Percentiles rank a stretch among this genome's conserved stretches.
Conservation (phyloP, 129 eudicot species). For the Escallonia herrerae region DNA sequence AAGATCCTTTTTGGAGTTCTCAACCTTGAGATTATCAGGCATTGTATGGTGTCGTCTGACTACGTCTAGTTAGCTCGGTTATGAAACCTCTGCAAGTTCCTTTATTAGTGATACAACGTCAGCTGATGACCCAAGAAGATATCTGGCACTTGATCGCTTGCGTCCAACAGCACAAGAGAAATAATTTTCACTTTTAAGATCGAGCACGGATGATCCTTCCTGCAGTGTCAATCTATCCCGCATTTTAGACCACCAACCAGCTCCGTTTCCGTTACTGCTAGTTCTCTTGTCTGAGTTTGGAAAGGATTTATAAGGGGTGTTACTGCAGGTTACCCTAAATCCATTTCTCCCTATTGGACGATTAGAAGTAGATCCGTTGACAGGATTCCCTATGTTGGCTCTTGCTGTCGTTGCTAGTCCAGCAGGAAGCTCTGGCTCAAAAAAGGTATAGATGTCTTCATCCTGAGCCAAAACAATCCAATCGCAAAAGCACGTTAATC, state of each 20-base stretch:
- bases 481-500: background rate
- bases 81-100: constrained; percentile 40
- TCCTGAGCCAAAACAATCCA: constrained; percentile 37
- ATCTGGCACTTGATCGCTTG: constrained; percentile 67
- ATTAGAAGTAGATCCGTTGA: constrained; percentile 22
- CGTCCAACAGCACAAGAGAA: constrained; percentile 90
- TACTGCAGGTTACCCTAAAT: constrained; percentile 14
- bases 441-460: constrained; percentile 78
- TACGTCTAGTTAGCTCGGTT: background rate
- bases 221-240: constrained; percentile 24
- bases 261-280: constrained; percentile 19
- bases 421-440: constrained; percentile 80
- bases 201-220: constrained; percentile 57
- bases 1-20: background rate
- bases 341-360: constrained; percentile 21
- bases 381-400: constrained; percentile 31
- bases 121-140: constrained; percentile 56
- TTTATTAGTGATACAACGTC: constrained; percentile 63
- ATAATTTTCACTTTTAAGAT: constrained; percentile 68
- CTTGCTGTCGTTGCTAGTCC: constrained; percentile 34
- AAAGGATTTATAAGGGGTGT: constrained; percentile 12
- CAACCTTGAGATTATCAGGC: background rate
- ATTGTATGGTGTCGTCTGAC: background rate
- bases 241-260: constrained; percentile 30
- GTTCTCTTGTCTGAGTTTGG: constrained; percentile 32